These are phyloP conservation scores for Lactarius deliciosus DNA, from an alignment of 768 basidiomycete species.

Conservation along the genomic window DNA sequence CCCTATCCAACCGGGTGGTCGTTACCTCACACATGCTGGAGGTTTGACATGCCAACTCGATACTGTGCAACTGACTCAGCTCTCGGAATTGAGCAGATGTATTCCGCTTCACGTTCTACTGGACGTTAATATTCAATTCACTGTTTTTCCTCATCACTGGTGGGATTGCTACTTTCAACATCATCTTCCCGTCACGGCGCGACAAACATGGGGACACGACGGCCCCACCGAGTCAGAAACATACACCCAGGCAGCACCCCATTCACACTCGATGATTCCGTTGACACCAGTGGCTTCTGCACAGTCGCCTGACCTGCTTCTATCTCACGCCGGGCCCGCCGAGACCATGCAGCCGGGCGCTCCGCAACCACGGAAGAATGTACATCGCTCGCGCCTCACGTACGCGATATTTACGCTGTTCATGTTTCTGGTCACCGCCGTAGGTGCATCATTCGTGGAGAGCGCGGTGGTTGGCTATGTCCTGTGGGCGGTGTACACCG, in stretches of 20 bases:
- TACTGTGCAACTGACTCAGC: conserved; percentile 6
- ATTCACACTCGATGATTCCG: conserved; percentile 15
- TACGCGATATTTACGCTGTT: conserved; percentile 27
- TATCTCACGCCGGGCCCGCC: neutral
- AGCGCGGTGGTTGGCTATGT: conserved; percentile 30
- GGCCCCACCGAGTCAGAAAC: neutral
- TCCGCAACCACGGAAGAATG: conserved; percentile 19
- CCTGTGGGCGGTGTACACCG: conserved; percentile 22
- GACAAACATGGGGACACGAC: conserved; percentile 2
- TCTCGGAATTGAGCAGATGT: conserved; percentile 20
- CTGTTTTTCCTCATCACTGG: conserved; percentile 27
- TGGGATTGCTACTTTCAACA: conserved; percentile 28
- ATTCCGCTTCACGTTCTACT: conserved; percentile 30
- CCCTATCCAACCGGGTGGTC: conserved; percentile 25
- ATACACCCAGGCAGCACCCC: neutral
- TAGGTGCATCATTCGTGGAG: conserved; percentile 24
- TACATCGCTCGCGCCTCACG: conserved; percentile 25
- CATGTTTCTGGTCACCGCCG: conserved; percentile 19
- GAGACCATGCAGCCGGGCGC: neutral
- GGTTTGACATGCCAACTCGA: conserved; percentile 8
- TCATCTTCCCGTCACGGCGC: conserved; percentile 25
- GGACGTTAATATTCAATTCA: conserved; percentile 28
- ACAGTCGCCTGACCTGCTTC: conserved; percentile 15
- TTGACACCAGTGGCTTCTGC: conserved; percentile 19
- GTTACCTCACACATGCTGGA: conserved; percentile 20